Base-by-base conservation (phyloP, 805 yeast species). In the Kurtzmaniella fragi region DNA sequence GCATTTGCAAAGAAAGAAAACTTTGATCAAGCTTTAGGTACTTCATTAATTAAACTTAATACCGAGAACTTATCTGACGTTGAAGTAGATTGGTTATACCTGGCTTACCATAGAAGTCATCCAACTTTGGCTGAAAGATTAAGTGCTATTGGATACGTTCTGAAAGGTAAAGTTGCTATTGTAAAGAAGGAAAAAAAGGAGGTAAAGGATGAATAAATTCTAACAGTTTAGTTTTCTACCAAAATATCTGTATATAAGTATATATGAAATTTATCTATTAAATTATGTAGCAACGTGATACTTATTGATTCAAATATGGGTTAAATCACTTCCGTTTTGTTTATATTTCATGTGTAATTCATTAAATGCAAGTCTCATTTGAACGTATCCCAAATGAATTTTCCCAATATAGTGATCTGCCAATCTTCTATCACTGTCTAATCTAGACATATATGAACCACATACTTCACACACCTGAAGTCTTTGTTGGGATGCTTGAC, bases 51-150 rank as follows among this genome's bases (percentile, higher is more conserved):
- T 55, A 79, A 75, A 46, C 66, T 93, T 46, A 84, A 82, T 54
- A 79, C 79, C 51, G 85, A 88, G 56, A 91, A 93, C 62, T 75
- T 93, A 57, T 73, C 87, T 41, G 76, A 89, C n/a, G 75, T 88
- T 69, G 88, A 84, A 55, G 95, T 93, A 20, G 97, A 93, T 58
- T 78, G 90, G 77, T 72, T 89, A 48, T 93, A 82, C 63, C 84
- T 95, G 15, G 81, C 93, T 32, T 91, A 87, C 63, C 88, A 82
- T 56, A 82, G 85, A 62, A 82, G 91, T 36, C 99, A 93, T 54
- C 99, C 99, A 36, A 85, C 87, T 41, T 64, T 91, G 52, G 79
- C 91, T 13, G 98, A 93, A 69, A 82, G 99, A 69, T 73, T 93
- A 50, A 58, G 67, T 34, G 95, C 95, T 6, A 71, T 93, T 44